Percentiles rank a stretch among this genome's conserved stretches.
phyloP scores from a whole-genome alignment of 257 asterid genomes.

The Agastache rugosa region DNA sequence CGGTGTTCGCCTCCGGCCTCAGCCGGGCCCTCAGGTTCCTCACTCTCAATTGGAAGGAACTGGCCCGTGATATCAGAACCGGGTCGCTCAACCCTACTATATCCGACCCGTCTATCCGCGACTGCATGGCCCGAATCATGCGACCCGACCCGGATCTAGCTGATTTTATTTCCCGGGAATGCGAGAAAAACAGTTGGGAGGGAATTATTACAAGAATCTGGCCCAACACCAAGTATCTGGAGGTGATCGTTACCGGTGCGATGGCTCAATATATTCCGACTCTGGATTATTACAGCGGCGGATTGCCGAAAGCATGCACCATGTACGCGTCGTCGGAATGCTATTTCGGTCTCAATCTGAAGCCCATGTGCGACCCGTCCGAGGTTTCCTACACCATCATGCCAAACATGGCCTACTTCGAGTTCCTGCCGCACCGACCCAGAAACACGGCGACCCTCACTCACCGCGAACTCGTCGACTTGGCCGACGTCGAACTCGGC shows the following conservation, averaged over 20 bases:
- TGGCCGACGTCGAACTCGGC: slow-evolving; percentile 45
- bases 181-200: slow-evolving; percentile 41
- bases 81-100: slow-evolving; percentile 41
- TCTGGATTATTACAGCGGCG: slow-evolving; percentile 51
- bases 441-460: slow-evolving; percentile 1
- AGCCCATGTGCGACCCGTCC: slow-evolving; percentile 44
- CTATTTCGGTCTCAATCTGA: slow-evolving; percentile 24
- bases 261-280: slow-evolving; percentile 57
- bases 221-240: slow-evolving; percentile 54
- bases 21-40: slow-evolving; percentile 49
- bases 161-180: slow-evolving; percentile 38
- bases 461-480: slow-evolving; percentile 27
- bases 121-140: slow-evolving; percentile 41
- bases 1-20: slow-evolving; percentile 52
- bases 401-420: slow-evolving; percentile 54
- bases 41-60: slow-evolving; percentile 44
- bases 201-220: slow-evolving; percentile 48
- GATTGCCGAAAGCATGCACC: slow-evolving; percentile 47
- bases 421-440: slow-evolving; percentile 40
- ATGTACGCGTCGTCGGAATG: slow-evolving; percentile 55
- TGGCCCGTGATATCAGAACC: slow-evolving; percentile 43
- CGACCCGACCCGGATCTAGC: slow-evolving; percentile 47
- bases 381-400: slow-evolving; percentile 51
- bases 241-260: slow-evolving; percentile 49
- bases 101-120: slow-evolving; percentile 31